Percentiles rank a stretch among this genome's conserved stretches.
phyloP scores from a whole-genome alignment of 495 filamentous ascomycete genomes.

The Tuber indicum region DNA sequence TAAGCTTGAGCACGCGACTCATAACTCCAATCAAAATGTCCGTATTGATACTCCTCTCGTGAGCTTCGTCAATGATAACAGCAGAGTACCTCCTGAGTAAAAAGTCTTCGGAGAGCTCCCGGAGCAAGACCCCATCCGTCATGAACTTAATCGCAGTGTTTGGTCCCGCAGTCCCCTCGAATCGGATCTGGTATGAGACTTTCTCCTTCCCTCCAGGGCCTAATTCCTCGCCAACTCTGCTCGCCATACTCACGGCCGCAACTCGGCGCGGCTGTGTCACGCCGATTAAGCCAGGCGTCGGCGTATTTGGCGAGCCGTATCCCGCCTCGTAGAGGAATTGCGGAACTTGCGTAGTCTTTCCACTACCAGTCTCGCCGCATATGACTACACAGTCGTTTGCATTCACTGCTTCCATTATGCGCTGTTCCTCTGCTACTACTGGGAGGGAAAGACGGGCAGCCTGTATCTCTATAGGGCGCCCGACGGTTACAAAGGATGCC shows the following conservation, averaged over 20 bases:
- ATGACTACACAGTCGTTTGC: constrained; percentile 81
- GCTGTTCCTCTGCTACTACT: constrained; percentile 90
- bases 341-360: constrained; percentile 94
- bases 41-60: constrained; percentile 95
- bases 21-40: constrained; percentile 96
- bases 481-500: constrained; percentile 66
- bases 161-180: constrained; percentile 73
- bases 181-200: constrained; percentile 92
- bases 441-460: constrained; percentile 70
- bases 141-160: constrained; percentile 97
- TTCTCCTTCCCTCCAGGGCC: constrained; percentile 56
- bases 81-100: constrained; percentile 85
- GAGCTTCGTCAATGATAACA: constrained; percentile 93
- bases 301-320: constrained; percentile 68
- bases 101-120: constrained; percentile 88
- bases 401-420: constrained; percentile 95
- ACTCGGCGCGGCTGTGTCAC: constrained; percentile 92
- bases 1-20: constrained; percentile 78
- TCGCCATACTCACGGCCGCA: constrained; percentile 90
- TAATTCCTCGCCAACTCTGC: constrained; percentile 78
- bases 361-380: constrained; percentile 93
- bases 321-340: constrained; percentile 94
- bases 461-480: constrained; percentile 67
- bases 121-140: constrained; percentile 93
- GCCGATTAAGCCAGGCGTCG: constrained; percentile 85